These are phyloP conservation scores for Talinum fruticosum DNA, from an alignment of 148 eudicot genomes.

Conservation along the genomic window DNA sequence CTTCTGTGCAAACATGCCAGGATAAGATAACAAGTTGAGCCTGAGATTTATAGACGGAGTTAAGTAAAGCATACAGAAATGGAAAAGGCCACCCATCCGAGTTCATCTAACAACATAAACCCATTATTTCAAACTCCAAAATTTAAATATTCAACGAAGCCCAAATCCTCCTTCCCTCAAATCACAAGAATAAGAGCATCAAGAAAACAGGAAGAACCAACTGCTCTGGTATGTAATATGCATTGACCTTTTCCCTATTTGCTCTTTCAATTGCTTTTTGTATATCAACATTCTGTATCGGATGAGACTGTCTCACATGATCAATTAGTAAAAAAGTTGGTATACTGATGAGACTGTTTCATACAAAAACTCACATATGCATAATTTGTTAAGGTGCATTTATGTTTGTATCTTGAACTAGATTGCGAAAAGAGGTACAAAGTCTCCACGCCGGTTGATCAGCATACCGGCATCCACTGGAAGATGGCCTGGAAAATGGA, in stretches of 20 bases:
- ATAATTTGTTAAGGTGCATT: neutral
- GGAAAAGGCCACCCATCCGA: slow-evolving; percentile 25
- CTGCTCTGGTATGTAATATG: slow-evolving; percentile 18
- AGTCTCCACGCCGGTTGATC: slow-evolving; percentile 26
- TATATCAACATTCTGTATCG: neutral
- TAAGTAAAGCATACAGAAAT: slow-evolving; percentile 3
- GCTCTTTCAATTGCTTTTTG: neutral
- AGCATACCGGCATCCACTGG: slow-evolving; percentile 44
- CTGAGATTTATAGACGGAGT: slow-evolving; percentile 3
- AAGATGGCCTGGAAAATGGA: slow-evolving; percentile 48
- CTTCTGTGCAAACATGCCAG: neutral
- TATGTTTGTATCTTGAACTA: neutral
- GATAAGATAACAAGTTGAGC: slow-evolving; percentile 27
- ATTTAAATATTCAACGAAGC: neutral
- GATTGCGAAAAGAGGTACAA: slow-evolving; percentile 31
- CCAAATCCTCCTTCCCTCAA: slow-evolving; percentile 8
- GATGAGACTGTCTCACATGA: neutral
- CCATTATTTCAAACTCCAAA: slow-evolving; percentile 14
- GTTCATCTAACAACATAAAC: slow-evolving; percentile 24
- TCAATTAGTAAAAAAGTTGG: neutral
- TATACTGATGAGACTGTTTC: neutral
- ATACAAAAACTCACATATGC: neutral
- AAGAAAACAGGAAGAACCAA: slow-evolving; percentile 16
- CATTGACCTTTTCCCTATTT: neutral
- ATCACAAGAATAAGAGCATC: slow-evolving; percentile 23